Base-by-base conservation (phyloP, 2,329 filamentous ascomycete species). In the Colletotrichum sp. region DNA sequence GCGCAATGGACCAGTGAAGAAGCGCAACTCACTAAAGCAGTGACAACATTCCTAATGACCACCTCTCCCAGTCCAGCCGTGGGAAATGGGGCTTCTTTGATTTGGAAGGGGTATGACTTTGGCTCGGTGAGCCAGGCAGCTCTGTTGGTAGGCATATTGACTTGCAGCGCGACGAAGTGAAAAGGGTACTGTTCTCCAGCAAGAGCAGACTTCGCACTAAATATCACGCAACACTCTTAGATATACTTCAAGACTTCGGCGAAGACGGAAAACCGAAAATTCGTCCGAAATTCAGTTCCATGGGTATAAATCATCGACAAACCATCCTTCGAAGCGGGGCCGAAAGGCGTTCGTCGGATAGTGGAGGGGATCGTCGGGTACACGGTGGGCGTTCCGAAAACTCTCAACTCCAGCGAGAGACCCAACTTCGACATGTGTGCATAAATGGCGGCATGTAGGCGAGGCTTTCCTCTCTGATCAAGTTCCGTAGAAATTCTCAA, bases 41-140 rank as follows among this genome's bases (percentile, higher is more conserved):
- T 79, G 9, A 78, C 78, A 10, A 26, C 55, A 52, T 76, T 79
- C 16, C 69, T 72, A 21, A 82, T 75, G 4, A 81, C 57, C 5
- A 80, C 32, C 61, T 81, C 75, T 9, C 71, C 71, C 5, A 76
- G 69, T 6, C 76, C 77, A n/a, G 76, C 60, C 12, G 21, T 43
- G 0, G 72, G 68, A 21, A 65, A 67, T 3, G 69, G 75, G 6
- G 75, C 72, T 6, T 61, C 36, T 6, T 48, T 66, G 0, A 77
- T 52, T 15, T 36, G 21, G 5, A 77, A 58, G 1, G 75, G 72
- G 7, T 58, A 28, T 8, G 52, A 30, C 16, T 72, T 64, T 5
- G 65, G 24, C 7, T 13, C 34, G 6, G 64, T 38, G 12, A 77
- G 58, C 73, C 75, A 77, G 21, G 73, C 73, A 21, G 75, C 75